Conservation (phyloP, 768 basidiomycete genomes). For the Pholiota microspora region DNA sequence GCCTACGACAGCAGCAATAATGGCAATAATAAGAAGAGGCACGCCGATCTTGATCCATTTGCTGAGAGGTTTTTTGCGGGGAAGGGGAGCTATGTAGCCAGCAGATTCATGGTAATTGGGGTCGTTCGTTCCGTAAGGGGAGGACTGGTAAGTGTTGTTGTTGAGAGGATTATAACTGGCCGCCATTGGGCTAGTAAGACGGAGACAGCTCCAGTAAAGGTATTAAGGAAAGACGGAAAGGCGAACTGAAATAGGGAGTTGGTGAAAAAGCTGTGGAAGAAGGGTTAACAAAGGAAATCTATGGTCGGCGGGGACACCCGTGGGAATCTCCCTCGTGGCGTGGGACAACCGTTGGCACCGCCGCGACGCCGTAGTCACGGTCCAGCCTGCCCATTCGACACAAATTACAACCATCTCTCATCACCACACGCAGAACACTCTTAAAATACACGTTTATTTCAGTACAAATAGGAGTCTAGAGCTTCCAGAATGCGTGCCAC, state of each 20-base stretch:
- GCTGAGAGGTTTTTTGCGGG: constrained; percentile 52
- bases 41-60: constrained; percentile 78
- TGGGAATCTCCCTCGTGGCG: constrained; percentile 16
- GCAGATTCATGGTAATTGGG: constrained; percentile 70
- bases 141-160: constrained; percentile 15
- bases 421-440: not conserved
- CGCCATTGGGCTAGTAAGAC: constrained; percentile 30
- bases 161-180: constrained; percentile 27
- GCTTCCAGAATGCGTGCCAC: not conserved
- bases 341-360: constrained; percentile 9
- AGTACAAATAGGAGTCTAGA: not conserved
- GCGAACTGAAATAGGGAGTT: constrained; percentile 8
- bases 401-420: not conserved
- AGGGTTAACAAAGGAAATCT: constrained; percentile 8
- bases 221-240: constrained; percentile 21
- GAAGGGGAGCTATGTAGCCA: constrained; percentile 60
- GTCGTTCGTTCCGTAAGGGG: constrained; percentile 50
- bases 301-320: constrained; percentile 5
- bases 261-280: constrained; percentile 1
- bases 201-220: constrained; percentile 22
- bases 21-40: constrained; percentile 61
- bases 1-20: constrained; percentile 69
- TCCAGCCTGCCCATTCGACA: not conserved
- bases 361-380: not conserved
- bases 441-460: not conserved